A percentile compares a stretch with the other conserved stretches of the same genome.
Conservation (phyloP, 1,284 basidiomycete genomes). For the Malassezia furfur region DNA sequence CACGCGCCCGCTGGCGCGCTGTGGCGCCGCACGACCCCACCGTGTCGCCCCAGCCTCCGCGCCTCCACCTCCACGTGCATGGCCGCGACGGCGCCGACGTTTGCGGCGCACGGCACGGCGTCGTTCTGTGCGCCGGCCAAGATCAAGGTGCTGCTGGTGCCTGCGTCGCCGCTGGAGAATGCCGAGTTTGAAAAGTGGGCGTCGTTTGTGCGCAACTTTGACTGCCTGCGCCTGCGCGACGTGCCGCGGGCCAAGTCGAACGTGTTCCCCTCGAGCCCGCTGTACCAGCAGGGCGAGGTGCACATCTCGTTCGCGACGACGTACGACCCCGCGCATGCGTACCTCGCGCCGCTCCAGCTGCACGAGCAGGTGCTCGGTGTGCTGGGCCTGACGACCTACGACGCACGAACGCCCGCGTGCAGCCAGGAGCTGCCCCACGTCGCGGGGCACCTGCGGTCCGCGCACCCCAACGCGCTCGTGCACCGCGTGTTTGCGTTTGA, state of each 20-base stretch:
- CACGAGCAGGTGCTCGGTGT: conserved; percentile 40
- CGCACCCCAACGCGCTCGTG: conserved; percentile 37
- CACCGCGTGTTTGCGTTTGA: conserved; percentile 45
- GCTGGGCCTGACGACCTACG: conserved; percentile 31
- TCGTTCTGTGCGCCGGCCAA: conserved; percentile 32
- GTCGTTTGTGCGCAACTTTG: conserved; percentile 28
- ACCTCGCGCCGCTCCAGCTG: conserved; percentile 43
- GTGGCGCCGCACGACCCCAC: too few relatives aligned
- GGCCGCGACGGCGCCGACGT: conserved; percentile 20
- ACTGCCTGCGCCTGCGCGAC: conserved; percentile 31
- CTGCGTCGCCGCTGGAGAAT: conserved; percentile 28
- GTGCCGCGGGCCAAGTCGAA: conserved; percentile 20
- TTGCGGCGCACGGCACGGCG: conserved; percentile 20
- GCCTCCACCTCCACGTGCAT: conserved; percentile 3
- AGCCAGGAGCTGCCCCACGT: conserved; percentile 23
- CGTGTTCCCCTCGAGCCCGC: conserved; percentile 15
- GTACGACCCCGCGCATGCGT: conserved; percentile 38
- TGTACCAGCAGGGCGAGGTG: conserved; percentile 37
- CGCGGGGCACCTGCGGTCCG: conserved; percentile 26
- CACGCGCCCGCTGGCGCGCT: neutral
- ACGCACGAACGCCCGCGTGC: conserved; percentile 3
- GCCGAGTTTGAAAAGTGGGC: conserved; percentile 39
- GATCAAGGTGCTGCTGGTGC: conserved; percentile 38
- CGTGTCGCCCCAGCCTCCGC: neutral
- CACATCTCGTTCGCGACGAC: conserved; percentile 43